Base-by-base conservation (phyloP, 108 stramenopile genomes). In the Cyclotella atomus region DNA sequence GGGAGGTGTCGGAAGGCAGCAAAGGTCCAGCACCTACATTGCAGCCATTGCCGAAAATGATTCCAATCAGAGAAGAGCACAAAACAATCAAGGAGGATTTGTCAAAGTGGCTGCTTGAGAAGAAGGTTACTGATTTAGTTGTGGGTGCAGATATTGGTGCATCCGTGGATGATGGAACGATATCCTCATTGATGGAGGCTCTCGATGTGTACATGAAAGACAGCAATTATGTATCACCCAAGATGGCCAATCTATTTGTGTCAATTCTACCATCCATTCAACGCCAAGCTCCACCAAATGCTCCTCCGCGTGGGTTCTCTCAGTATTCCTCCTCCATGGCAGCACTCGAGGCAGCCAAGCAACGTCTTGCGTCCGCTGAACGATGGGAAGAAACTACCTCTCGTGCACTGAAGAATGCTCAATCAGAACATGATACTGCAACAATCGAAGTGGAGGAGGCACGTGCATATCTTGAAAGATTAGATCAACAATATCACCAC, bases 1-100 rank as follows among this genome's bases (percentile, higher is more conserved):
- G n/a, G 47, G 47, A 49, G n/a, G n/a, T 19, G n/a, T n/a, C 47
- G n/a, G 47, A 49, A 4, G 47, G 47, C 47, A 49, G 47, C n/a
- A 19, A 49, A n/a, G 17, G 4, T 4, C 47, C 47, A 49, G n/a
- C 10, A n/a, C 47, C 47, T n/a, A 49, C 47, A 4, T 17, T 49
- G n/a, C 10, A 49, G 47, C 47, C 47, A 49, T 17, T n/a, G 47
- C 10, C 47, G 9, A 19, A 49, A 49, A 12, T 49, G 17, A 19
- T 49, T n/a, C 47, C 47, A n/a, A 19, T 49, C 9, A 49, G 47
- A 19, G 47, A 19, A 49, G n/a, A 12, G n/a, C 47, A 49, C n/a
- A 49, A 12, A 49, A n/a, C 47, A n/a, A 19, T 49, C n/a, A 12
- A 19, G n/a, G 47, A 49, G n/a, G 47, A 49, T n/a, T 17, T 49